Percentiles rank a stretch among this genome's conserved stretches.
These are phyloP conservation scores for Rhododendron ovatum DNA, from an alignment of 148 eudicot species.

Conservation along the genomic window DNA sequence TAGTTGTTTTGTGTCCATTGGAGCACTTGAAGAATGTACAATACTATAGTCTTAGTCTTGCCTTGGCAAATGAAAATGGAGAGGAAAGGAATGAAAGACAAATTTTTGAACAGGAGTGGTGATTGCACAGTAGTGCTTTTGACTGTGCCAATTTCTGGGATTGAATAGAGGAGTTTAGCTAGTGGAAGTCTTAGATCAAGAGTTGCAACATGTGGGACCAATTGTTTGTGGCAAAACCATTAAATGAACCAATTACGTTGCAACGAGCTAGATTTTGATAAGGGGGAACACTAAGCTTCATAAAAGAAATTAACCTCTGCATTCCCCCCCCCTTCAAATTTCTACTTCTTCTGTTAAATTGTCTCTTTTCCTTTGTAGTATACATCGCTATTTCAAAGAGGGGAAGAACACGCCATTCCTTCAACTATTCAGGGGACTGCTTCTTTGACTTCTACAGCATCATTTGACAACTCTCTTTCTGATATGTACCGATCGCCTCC, in stretches of 20 bases:
- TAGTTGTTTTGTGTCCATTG: neutral
- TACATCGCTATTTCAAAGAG: constrained; percentile 75
- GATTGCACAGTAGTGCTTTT: neutral
- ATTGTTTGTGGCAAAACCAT: neutral
- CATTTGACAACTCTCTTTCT: constrained; percentile 59
- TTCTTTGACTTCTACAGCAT: constrained; percentile 49
- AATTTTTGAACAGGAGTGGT: neutral
- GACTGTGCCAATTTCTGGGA: neutral
- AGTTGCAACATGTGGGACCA: neutral
- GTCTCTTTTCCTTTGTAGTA: constrained; percentile 41
- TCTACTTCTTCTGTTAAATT: neutral
- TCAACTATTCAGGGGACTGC: constrained; percentile 70
- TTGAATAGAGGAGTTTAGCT: neutral
- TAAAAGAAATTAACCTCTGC: neutral
- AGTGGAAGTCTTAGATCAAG: neutral
- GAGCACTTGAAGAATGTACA: neutral
- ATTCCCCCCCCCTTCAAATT: neutral
- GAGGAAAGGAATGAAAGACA: neutral
- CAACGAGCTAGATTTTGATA: neutral
- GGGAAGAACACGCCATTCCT: constrained; percentile 54
- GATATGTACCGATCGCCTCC: constrained; percentile 83
- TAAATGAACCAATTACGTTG: neutral
- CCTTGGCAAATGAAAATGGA: neutral
- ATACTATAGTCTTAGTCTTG: neutral
- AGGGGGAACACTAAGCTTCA: neutral